phyloP scores from a whole-genome alignment of 2,329 filamentous ascomycete species.

The Fusarium pininemorale region DNA sequence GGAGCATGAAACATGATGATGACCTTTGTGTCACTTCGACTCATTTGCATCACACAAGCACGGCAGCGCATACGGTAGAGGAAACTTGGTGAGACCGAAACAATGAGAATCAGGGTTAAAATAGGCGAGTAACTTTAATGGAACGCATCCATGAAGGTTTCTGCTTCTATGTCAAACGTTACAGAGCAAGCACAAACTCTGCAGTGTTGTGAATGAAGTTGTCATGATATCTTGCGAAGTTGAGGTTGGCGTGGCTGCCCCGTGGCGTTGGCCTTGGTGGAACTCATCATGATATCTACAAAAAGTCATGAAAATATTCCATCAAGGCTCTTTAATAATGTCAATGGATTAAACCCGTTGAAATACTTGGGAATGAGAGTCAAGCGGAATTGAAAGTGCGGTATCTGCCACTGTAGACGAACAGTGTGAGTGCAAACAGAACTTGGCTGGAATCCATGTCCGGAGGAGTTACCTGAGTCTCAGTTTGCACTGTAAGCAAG shows the following conservation, averaged over 20 bases:
- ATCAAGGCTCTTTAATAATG: not conserved
- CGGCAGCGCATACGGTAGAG: not conserved
- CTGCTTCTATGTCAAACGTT: rapidly evolving
- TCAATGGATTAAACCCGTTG: not conserved
- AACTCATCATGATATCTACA: not conserved
- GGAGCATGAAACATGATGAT: not conserved
- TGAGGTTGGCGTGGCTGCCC: too few species aligned
- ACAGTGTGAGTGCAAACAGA: not conserved
- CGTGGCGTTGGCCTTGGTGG: not conserved
- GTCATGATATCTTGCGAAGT: not conserved
- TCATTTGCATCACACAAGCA: too few species aligned
- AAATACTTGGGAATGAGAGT: too few species aligned
- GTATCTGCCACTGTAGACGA: not conserved
- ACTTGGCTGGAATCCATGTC: not conserved
- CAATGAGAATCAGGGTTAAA: not conserved
- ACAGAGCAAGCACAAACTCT: not conserved
- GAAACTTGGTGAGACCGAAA: not conserved
- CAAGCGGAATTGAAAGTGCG: not conserved
- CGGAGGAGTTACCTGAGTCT: not conserved
- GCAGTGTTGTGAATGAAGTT: not conserved
- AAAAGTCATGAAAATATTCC: rapidly evolving
- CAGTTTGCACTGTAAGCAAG: rapidly evolving
- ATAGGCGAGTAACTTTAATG: not conserved
- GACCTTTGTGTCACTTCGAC: not conserved
- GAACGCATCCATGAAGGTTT: rapidly evolving